Base-by-base conservation (phyloP, 805 yeast genomes). In the Monosporozyma solicola region DNA sequence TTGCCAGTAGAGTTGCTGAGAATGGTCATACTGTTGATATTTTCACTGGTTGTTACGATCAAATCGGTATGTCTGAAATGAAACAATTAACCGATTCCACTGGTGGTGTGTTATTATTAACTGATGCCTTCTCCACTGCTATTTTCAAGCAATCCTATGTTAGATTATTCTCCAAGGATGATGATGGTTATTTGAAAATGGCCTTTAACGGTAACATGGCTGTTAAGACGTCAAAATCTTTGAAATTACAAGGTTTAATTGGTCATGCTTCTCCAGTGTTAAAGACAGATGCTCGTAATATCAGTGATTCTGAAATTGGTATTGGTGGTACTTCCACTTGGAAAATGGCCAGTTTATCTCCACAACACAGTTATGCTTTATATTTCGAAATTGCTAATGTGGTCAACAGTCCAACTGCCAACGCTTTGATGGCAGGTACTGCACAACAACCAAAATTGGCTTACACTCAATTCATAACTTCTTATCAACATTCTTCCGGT, bases 401-500 rank as follows among this genome's bases (percentile, higher is more conserved):
- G n/a, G 58, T 65, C n/a, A 53, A 47, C 45, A 47, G 47, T 46
- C 45, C 25, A 29, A 43, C 45, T 33, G 49, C 45, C 7, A 53
- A 44, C 24, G 51, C 56, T 6, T 53, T 43, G 20, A 31, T 31
- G 41, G 31, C 29, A 10, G 33, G 27, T 5, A 45, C 27, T 16
- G 57, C 59, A 33, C 63, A 59, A 41, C 58, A 62, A 51, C 60
- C 69, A n/a, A 67, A 70, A 50, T 62, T 70, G 51, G 75, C 79
- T 22, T 78, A 74, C 61, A 80, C 87, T 51, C 99, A 94, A 72
- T 92, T 85, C 72, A 79, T 89, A 59, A 94, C 97, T 24, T 85
- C 84, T 62, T 94, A 94, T 72, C 95, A 94, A 74, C 98, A 94
- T 72, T 79, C 97, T n/a, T 84, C 91, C 31, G 99, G 99, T 54